Conservation (phyloP, 2,329 filamentous ascomycete species). For the Chaetomiaceae sp. region DNA sequence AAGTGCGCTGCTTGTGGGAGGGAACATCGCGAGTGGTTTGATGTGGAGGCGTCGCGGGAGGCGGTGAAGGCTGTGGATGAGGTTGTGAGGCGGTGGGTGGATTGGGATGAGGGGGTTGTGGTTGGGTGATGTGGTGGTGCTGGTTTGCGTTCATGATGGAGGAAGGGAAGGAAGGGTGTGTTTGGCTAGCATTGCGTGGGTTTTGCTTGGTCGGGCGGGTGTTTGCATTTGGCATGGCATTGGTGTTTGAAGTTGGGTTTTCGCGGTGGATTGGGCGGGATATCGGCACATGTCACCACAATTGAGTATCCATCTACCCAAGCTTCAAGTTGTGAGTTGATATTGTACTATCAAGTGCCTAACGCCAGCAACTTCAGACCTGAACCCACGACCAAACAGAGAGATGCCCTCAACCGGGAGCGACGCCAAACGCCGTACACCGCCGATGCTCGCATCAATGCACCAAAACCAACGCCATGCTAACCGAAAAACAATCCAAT, state of each 20-base stretch:
- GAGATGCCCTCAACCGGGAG: no score
- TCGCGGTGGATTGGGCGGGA: no score
- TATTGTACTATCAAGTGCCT: no score
- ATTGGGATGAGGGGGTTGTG: slow-evolving; percentile 66
- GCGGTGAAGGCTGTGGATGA: slow-evolving; percentile 64
- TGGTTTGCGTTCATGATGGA: no score
- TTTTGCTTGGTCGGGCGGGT: not conserved
- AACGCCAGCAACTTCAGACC: no score
- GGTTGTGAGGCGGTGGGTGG: slow-evolving; percentile 72
- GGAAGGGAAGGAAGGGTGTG: not conserved
- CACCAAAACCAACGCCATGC: not conserved
- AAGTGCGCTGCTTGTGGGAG: slow-evolving; percentile 75
- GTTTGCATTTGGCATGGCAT: not conserved
- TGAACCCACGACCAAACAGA: no score
- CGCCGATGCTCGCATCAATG: not conserved
- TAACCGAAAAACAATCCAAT: not conserved
- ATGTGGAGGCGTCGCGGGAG: slow-evolving; percentile 69
- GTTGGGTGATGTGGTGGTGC: not conserved
- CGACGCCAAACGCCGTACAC: not conserved
- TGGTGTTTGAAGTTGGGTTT: not conserved
- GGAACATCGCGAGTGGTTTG: slow-evolving; percentile 93
- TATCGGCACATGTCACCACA: no score
- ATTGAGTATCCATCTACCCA: no score
- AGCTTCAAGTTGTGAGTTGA: no score
- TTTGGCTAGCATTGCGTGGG: not conserved